A percentile compares a stretch with the other conserved stretches of the same genome.
Evolutionary conservation across 306 rosid species (phyloP).

Genomic region (Glycine tomentella): DNA sequence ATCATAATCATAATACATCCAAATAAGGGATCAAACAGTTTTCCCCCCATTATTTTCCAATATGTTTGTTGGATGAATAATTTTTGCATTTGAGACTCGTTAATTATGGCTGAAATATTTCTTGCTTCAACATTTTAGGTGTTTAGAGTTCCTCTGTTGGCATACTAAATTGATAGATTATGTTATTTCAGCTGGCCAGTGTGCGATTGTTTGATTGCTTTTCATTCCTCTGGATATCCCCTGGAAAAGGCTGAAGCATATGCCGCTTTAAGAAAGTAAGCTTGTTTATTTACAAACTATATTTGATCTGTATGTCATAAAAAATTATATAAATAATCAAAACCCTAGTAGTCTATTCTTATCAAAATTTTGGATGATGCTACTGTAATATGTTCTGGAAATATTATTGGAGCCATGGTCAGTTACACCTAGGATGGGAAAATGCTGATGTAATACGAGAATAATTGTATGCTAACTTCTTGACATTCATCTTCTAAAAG

Average conservation of each 20-base stretch:
- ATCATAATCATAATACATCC: background rate
- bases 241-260: slow-evolving; percentile 91
- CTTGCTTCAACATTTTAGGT: background rate
- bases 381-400: slow-evolving; percentile 29
- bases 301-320: slow-evolving; percentile 26
- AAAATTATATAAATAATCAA: too few species aligned
- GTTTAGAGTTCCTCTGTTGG: background rate
- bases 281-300: slow-evolving; percentile 36
- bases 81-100: slow-evolving; percentile 33
- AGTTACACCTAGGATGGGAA: too few species aligned
- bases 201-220: slow-evolving; percentile 96
- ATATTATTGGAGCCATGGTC: too few species aligned
- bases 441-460: too few species aligned
- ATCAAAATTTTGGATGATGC: slow-evolving; percentile 39
- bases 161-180: slow-evolving; percentile 43
- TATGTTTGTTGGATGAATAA: slow-evolving; percentile 18
- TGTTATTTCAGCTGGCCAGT: slow-evolving; percentile 88
- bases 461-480: too few species aligned
- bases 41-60: slow-evolving; percentile 8
- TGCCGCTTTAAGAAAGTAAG: slow-evolving; percentile 91
- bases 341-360: background rate
- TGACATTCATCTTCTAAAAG: too few species aligned
- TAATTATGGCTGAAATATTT: slow-evolving; percentile 34
- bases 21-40: slow-evolving; percentile 27
- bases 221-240: slow-evolving; percentile 93